Conservation (phyloP, 140 eudicot genomes). For the Erigeron philadelphicus region DNA sequence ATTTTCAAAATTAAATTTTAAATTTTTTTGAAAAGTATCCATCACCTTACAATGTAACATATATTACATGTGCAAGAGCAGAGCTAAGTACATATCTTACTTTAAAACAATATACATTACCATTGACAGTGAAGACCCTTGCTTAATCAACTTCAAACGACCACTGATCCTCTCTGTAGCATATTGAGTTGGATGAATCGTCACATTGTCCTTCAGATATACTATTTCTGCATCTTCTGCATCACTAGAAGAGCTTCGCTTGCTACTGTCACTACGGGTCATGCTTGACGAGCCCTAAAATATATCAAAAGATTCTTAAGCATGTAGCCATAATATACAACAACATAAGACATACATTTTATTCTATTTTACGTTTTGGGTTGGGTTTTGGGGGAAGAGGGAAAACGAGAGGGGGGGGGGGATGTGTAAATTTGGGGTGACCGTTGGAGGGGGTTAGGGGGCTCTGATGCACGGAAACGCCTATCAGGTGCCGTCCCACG, state of each 20-base stretch:
- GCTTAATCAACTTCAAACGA: conserved; percentile 81
- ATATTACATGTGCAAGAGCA: too few species aligned
- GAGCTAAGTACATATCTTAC: neutral
- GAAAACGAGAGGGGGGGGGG: too few species aligned
- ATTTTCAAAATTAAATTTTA: too few species aligned
- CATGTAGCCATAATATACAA: conserved; percentile 5
- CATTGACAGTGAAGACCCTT: conserved; percentile 64
- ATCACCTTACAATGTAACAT: too few species aligned
- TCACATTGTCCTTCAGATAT: conserved; percentile 74
- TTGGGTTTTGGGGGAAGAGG: too few species aligned
- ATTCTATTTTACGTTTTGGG: too few species aligned
- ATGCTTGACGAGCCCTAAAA: conserved; percentile 68
- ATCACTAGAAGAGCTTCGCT: conserved; percentile 49
- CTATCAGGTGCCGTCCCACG: too few species aligned
- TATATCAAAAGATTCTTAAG: neutral
- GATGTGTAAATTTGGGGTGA: too few species aligned
- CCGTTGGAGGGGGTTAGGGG: too few species aligned
- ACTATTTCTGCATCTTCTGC: conserved; percentile 69
- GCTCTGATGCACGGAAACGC: too few species aligned
- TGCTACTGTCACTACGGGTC: conserved; percentile 53
- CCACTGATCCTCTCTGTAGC: conserved; percentile 91
- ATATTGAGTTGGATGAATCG: conserved; percentile 91
- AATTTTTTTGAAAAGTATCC: too few species aligned
- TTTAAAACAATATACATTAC: conserved; percentile 34
- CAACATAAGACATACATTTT: neutral